Evolutionary conservation across 805 yeast species (phyloP).

Genomic region (Lachancea cidri): DNA sequence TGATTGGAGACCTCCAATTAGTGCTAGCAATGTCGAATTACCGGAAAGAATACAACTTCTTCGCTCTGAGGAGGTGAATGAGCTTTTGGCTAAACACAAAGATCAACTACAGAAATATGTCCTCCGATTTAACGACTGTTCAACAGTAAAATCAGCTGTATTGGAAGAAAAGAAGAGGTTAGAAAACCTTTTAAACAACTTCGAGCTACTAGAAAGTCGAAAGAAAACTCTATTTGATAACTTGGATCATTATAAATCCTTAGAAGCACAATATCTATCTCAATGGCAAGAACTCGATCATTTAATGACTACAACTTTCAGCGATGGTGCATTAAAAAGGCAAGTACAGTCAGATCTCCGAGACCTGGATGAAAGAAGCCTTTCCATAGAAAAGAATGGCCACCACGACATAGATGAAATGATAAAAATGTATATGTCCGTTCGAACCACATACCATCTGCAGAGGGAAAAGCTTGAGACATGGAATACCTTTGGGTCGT

Average conservation of each 20-base stretch:
- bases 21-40: conserved; percentile 5
- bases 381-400: conserved; percentile 12
- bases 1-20: background rate
- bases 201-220: conserved; percentile 22
- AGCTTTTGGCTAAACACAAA: conserved; percentile 14
- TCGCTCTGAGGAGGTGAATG: conserved; percentile 21
- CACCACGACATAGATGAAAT: conserved; percentile 35
- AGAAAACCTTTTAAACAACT: conserved; percentile 19
- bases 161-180: conserved; percentile 11
- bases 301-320: conserved; percentile 37
- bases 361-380: conserved; percentile 29
- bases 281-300: conserved; percentile 35
- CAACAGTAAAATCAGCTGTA: conserved; percentile 9
- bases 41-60: conserved; percentile 24
- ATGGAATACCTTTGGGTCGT: conserved; percentile 30
- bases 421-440: conserved; percentile 37
- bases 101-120: conserved; percentile 20
- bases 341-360: conserved; percentile 27
- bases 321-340: conserved; percentile 32
- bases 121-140: conserved; percentile 20
- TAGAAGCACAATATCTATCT: conserved; percentile 29
- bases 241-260: conserved; percentile 21
- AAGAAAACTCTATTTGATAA: conserved; percentile 24
- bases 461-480: conserved; percentile 44
- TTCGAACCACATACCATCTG: conserved; percentile 41